phyloP scores from a whole-genome alignment of 768 basidiomycete species.

The Paxillus rubicundulus region DNA sequence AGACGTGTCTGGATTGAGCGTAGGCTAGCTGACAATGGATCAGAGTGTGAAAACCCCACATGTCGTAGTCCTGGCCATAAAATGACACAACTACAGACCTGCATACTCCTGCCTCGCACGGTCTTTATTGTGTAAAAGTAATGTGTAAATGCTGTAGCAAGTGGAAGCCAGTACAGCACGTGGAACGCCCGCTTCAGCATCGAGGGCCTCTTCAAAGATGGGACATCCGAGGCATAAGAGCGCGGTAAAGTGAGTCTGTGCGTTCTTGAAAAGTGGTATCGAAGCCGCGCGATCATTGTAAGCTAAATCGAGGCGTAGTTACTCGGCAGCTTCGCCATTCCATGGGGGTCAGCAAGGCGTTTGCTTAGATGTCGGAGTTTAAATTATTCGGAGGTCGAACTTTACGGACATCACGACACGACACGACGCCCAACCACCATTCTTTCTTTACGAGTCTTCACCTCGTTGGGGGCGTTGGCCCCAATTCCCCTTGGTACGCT shows the following conservation, averaged over 20 bases:
- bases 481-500: too few relatives aligned
- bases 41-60: background rate
- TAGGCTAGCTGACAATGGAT: slow-evolving; percentile 51
- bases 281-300: background rate
- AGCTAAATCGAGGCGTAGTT: background rate
- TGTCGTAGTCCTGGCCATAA: background rate
- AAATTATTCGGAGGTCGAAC: too few relatives aligned
- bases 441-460: too few relatives aligned
- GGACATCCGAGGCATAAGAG: background rate
- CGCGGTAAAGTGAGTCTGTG: background rate
- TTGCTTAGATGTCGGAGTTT: too few relatives aligned
- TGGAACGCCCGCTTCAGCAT: slow-evolving; percentile 7
- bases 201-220: background rate
- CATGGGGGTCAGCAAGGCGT: too few relatives aligned
- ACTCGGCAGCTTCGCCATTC: too few relatives aligned
- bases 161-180: slow-evolving; percentile 58
- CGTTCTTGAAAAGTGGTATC: background rate
- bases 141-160: slow-evolving; percentile 45
- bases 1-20: slow-evolving; percentile 71
- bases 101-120: slow-evolving; percentile 69
- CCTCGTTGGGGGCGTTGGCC: too few relatives aligned
- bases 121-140: slow-evolving; percentile 53
- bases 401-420: too few relatives aligned
- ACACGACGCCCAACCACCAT: too few relatives aligned
- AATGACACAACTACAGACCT: slow-evolving; percentile 42